phyloP scores from a whole-genome alignment of 2,329 filamentous ascomycete genomes.

The Trichoderma atrobrunneum region DNA sequence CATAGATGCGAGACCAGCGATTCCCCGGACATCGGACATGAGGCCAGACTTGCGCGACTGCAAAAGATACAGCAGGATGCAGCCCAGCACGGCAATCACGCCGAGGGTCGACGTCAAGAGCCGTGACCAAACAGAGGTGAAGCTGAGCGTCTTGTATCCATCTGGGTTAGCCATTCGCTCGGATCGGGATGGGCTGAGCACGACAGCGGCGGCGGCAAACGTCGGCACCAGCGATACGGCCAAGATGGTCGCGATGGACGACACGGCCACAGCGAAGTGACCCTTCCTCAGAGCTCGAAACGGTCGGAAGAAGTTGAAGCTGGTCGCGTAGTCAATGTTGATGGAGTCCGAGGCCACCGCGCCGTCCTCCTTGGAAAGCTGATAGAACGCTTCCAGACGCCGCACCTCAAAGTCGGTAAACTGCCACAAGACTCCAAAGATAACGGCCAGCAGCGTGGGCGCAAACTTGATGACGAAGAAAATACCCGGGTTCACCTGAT shows the following conservation, averaged over 20 bases:
- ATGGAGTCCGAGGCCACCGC: slow-evolving; percentile 63
- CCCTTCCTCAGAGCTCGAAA: slow-evolving; percentile 58
- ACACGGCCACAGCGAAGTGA: slow-evolving; percentile 67
- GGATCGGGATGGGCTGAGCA: slow-evolving; percentile 52
- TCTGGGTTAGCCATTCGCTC: slow-evolving; percentile 42
- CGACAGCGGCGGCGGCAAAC: slow-evolving; percentile 60
- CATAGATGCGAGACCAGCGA: slow-evolving; percentile 73
- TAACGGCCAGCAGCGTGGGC: slow-evolving; percentile 59
- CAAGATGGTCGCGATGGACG: slow-evolving; percentile 61
- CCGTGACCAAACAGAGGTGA: slow-evolving; percentile 60
- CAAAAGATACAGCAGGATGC: slow-evolving; percentile 58
- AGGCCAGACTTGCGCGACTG: slow-evolving; percentile 63
- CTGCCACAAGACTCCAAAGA: slow-evolving; percentile 64
- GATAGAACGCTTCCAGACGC: slow-evolving; percentile 65
- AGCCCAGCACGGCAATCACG: slow-evolving; percentile 57
- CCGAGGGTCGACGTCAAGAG: slow-evolving; percentile 55
- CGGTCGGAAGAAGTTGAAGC: slow-evolving; percentile 63
- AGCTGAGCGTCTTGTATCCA: slow-evolving; percentile 51
- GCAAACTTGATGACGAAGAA: slow-evolving; percentile 65
- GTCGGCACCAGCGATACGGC: slow-evolving; percentile 69
- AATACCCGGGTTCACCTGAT: slow-evolving; percentile 47
- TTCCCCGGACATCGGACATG: slow-evolving; percentile 66
- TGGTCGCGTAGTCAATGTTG: slow-evolving; percentile 72
- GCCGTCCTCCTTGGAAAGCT: slow-evolving; percentile 59
- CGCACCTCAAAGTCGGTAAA: slow-evolving; percentile 64